These are phyloP conservation scores for Penicillium olsonii DNA, from an alignment of 2,329 filamentous ascomycete genomes.

Conservation along the genomic window DNA sequence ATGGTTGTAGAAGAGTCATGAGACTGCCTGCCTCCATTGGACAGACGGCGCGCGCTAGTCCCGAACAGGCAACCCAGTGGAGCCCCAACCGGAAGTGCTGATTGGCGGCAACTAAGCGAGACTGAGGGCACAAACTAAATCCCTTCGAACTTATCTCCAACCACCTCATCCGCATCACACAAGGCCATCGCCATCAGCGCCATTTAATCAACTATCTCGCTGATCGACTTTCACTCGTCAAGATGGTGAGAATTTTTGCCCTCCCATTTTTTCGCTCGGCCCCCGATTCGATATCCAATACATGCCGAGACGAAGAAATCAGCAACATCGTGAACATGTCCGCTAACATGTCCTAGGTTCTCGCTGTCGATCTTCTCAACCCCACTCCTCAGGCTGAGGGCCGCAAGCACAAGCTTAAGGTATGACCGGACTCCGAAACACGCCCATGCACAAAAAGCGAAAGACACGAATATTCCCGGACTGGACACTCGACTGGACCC, in stretches of 20 bases:
- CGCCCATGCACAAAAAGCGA: too few species aligned
- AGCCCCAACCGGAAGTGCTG: neutral
- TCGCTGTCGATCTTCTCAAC: slow-evolving; percentile 99
- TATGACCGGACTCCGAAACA: slow-evolving; percentile 50
- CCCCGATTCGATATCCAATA: slow-evolving; percentile 6
- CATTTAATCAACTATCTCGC: slow-evolving; percentile 40
- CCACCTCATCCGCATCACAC: slow-evolving; percentile 36
- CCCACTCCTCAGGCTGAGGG: slow-evolving; percentile 95
- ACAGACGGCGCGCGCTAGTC: neutral
- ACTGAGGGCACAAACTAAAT: slow-evolving; percentile 44
- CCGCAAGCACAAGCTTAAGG: slow-evolving; percentile 99
- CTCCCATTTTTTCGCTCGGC: slow-evolving; percentile 9
- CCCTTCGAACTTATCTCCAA: slow-evolving; percentile 38
- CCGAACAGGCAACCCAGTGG: neutral
- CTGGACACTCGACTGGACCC: slow-evolving; percentile 10
- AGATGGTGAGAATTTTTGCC: slow-evolving; percentile 42
- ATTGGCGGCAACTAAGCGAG: slow-evolving; percentile 27
- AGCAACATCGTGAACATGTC: slow-evolving; percentile 8
- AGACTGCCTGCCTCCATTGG: slow-evolving; percentile 8
- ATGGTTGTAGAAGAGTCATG: neutral
- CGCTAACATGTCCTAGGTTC: slow-evolving; percentile 68
- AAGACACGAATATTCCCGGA: neutral
- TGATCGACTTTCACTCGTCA: slow-evolving; percentile 46
- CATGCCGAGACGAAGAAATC: neutral
- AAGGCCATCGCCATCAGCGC: slow-evolving; percentile 46